Evolutionary conservation across 2,329 filamentous ascomycete species (phyloP).

Genomic region (Botrytis fragariae): DNA sequence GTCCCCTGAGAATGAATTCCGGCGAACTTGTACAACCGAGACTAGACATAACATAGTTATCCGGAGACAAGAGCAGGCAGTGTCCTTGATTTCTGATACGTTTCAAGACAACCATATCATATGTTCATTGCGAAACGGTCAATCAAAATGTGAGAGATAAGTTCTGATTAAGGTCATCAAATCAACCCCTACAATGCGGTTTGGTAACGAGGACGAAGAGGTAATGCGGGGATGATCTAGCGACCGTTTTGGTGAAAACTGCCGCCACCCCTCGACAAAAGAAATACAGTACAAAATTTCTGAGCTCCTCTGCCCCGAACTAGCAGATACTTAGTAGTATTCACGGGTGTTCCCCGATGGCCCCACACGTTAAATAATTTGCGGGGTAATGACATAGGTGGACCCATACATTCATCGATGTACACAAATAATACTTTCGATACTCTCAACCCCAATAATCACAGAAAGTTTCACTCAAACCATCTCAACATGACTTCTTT

Average conservation of each 20-base stretch:
- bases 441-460: neutral
- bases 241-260: neutral
- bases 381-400: neutral
- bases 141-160: neutral
- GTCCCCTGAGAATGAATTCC: neutral
- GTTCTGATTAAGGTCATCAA: neutral
- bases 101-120: neutral
- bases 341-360: neutral
- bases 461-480: neutral
- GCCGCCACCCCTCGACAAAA: neutral
- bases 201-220: neutral
- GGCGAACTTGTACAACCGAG: neutral
- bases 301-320: neutral
- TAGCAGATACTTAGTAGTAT: neutral
- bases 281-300: neutral
- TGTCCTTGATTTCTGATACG: neutral
- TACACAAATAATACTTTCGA: neutral
- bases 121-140: neutral
- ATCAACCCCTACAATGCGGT: neutral
- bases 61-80: neutral
- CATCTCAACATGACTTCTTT: neutral
- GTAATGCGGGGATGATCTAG: neutral
- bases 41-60: neutral
- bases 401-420: neutral
- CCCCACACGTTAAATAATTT: neutral